Evolutionary conservation across 2,329 filamentous ascomycete species (phyloP).

Genomic region (Aspergillus sp.): DNA sequence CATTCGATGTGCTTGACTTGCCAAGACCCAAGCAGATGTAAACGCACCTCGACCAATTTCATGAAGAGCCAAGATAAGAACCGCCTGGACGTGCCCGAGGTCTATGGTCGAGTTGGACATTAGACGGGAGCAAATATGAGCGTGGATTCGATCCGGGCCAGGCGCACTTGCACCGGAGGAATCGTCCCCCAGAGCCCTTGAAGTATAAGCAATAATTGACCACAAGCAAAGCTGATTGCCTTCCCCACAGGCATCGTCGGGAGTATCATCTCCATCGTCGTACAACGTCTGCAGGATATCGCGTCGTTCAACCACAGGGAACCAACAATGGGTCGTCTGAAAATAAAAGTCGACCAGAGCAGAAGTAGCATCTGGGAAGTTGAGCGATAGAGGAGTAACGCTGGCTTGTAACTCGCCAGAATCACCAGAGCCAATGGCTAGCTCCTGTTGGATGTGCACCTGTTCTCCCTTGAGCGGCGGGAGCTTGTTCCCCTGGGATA

Average conservation of each 20-base stretch:
- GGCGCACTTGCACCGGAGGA: conserved; percentile 2
- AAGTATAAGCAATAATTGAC: conserved; percentile 42
- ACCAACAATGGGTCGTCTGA: conserved; percentile 61
- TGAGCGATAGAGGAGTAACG: neutral
- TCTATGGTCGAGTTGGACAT: conserved; percentile 35
- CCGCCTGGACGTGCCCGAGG: conserved; percentile 43
- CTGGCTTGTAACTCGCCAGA: neutral
- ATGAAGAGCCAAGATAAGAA: conserved; percentile 52
- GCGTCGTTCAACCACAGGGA: conserved; percentile 62
- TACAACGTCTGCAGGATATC: conserved; percentile 47
- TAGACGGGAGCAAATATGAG: conserved; percentile 6
- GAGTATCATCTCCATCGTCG: conserved; percentile 14
- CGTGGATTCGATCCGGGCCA: conserved; percentile 1
- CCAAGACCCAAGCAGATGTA: conserved; percentile 52
- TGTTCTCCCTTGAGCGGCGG: neutral
- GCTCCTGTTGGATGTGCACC: neutral
- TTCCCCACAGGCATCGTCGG: too few relatives aligned
- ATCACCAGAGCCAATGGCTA: neutral
- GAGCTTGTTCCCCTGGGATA: neutral
- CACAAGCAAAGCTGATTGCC: conserved; percentile 37
- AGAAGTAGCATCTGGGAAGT: conserved; percentile 7
- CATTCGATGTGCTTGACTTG: conserved; percentile 51
- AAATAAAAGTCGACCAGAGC: conserved; percentile 62
- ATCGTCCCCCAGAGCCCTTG: too few relatives aligned
- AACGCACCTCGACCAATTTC: conserved; percentile 49